Percentiles rank a stretch among this genome's conserved stretches.
phyloP scores from a whole-genome alignment of 116 monocot genomes.

The Trichopus zeylanicus region DNA sequence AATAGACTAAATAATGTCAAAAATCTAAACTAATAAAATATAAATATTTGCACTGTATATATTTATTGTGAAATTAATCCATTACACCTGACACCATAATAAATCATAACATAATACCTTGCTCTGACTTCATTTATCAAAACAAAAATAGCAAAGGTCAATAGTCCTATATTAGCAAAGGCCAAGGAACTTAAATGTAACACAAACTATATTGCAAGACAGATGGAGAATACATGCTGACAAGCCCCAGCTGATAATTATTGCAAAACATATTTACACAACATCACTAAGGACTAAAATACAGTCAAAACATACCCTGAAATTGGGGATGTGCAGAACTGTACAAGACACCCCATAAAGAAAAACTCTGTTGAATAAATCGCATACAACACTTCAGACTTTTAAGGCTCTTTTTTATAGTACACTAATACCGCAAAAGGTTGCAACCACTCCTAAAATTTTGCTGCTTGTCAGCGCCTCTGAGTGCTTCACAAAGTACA shows the following conservation, averaged over 20 bases:
- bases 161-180: too few species aligned
- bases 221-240: too few species aligned
- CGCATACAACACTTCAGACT: neutral
- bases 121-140: too few species aligned
- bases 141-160: too few species aligned
- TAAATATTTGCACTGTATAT: too few species aligned
- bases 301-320: constrained; percentile 1
- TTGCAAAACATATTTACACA: neutral
- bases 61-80: too few species aligned
- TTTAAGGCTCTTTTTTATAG: neutral
- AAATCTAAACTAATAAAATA: too few species aligned
- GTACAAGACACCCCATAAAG: neutral
- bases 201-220: too few species aligned
- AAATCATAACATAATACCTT: too few species aligned
- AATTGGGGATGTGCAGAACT: constrained; percentile 1
- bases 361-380: neutral
- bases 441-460: neutral
- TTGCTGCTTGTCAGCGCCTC: neutral
- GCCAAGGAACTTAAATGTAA: too few species aligned
- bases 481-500: neutral
- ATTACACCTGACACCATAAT: too few species aligned
- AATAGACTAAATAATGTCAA: too few species aligned
- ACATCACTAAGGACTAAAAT: neutral
- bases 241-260: neutral
- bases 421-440: neutral